Evolutionary conservation across 768 basidiomycete genomes (phyloP).

Genomic region (Podaxis sp.): DNA sequence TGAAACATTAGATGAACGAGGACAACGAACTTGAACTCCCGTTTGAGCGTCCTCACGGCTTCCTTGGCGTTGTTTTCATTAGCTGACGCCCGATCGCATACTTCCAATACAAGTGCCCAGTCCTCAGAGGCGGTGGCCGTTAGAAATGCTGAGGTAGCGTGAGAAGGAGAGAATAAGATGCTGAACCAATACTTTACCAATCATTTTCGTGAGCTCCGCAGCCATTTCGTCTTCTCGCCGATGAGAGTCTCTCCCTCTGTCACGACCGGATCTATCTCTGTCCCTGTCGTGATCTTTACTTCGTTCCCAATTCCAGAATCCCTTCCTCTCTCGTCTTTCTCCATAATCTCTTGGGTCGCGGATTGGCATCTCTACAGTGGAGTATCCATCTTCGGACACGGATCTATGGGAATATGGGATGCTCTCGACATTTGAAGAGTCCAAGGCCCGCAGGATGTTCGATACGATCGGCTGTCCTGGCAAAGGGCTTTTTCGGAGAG

Average conservation of each 20-base stretch:
- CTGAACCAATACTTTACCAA: conserved; percentile 41
- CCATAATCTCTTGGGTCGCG: conserved; percentile 16
- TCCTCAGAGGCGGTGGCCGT: conserved; percentile 81
- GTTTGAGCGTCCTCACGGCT: conserved; percentile 75
- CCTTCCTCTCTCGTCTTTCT: conserved; percentile 51
- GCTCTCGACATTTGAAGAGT: conserved; percentile 38
- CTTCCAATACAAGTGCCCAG: conserved; percentile 78
- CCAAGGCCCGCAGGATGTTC: conserved; percentile 60
- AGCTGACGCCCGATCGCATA: conserved; percentile 79
- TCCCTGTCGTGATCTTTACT: conserved; percentile 42
- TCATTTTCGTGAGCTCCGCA: conserved; percentile 66
- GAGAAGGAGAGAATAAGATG: background rate
- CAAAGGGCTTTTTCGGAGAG: conserved; percentile 20
- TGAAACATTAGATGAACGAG: background rate
- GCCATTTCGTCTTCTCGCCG: conserved; percentile 43
- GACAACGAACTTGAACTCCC: conserved; percentile 73
- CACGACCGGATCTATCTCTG: conserved; percentile 27
- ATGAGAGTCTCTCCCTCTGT: conserved; percentile 25
- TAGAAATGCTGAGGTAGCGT: conserved; percentile 52
- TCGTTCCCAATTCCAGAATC: conserved; percentile 49
- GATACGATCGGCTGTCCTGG: conserved; percentile 39
- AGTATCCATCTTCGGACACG: conserved; percentile 31
- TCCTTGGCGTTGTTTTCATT: conserved; percentile 78
- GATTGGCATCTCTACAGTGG: conserved; percentile 22
- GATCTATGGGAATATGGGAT: conserved; percentile 21